Evolutionary conservation across 768 basidiomycete genomes (phyloP).

Genomic region (Gelatoporia subvermispora): DNA sequence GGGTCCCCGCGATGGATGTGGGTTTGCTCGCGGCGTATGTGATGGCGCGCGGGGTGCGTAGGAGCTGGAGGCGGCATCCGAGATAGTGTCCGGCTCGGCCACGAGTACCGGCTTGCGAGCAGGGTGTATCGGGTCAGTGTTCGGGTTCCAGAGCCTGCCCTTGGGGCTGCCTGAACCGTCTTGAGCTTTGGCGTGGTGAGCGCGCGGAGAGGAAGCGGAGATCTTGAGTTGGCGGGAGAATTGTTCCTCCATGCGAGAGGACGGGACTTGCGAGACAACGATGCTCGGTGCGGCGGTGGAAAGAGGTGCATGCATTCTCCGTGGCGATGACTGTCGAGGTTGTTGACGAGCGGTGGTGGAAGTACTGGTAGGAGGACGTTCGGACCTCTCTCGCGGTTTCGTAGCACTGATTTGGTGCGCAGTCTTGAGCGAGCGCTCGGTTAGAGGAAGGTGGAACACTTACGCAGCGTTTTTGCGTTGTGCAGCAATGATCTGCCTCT

Average conservation of each 20-base stretch:
- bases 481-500: conserved; percentile 62
- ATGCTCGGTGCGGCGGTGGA: conserved; percentile 15
- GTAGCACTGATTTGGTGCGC: conserved; percentile 32
- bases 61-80: conserved; percentile 53
- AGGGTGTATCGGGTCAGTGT: conserved; percentile 55
- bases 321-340: conserved; percentile 30
- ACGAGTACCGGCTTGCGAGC: conserved; percentile 32
- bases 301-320: conserved; percentile 17
- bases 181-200: conserved; percentile 23
- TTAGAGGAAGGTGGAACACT: conserved; percentile 19
- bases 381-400: conserved; percentile 43
- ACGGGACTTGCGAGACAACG: conserved; percentile 37
- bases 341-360: conserved; percentile 26
- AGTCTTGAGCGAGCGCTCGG: background rate
- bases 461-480: conserved; percentile 62
- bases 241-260: conserved; percentile 48
- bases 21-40: conserved; percentile 22
- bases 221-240: conserved; percentile 71
- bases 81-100: conserved; percentile 61
- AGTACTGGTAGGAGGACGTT: conserved; percentile 30
- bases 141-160: conserved; percentile 66
- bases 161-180: conserved; percentile 22
- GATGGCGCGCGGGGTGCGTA: conserved; percentile 35
- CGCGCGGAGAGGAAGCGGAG: conserved; percentile 42
- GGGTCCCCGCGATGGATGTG: conserved; percentile 32